phyloP scores from a whole-genome alignment of 495 filamentous ascomycete genomes.

The Chaetomium tenue region DNA sequence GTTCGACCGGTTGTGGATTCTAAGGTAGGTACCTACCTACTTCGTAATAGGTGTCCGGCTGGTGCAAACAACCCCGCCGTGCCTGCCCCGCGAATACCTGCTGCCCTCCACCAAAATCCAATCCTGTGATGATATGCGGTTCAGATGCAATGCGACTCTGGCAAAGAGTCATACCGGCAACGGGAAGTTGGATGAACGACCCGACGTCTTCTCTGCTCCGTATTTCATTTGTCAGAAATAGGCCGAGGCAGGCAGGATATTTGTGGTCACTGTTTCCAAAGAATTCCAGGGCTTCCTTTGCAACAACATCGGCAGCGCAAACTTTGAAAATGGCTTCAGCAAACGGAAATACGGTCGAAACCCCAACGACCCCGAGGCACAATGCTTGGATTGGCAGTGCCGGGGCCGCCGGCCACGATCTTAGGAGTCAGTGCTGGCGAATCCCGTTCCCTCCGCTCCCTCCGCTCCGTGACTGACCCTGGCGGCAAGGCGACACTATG shows the following conservation, averaged over 20 bases:
- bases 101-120: too few relatives aligned
- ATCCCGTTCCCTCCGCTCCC: neutral
- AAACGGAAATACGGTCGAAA: neutral
- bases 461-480: conserved; percentile 1
- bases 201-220: neutral
- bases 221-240: neutral
- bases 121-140: neutral
- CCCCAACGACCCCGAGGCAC: conserved; percentile 5
- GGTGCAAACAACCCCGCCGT: neutral
- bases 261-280: neutral
- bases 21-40: too few relatives aligned
- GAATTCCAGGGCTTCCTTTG: neutral
- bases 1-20: too few relatives aligned
- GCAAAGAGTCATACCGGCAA: conserved; percentile 5
- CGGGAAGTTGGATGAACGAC: neutral
- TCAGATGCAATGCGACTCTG: neutral
- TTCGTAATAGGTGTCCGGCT: neutral
- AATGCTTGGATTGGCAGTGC: conserved; percentile 44
- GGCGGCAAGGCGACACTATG: conserved; percentile 68
- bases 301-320: neutral
- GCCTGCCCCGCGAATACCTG: neutral
- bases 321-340: conserved; percentile 7
- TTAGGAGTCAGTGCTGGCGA: conserved; percentile 40
- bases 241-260: neutral
- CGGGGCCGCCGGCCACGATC: conserved; percentile 44